A percentile compares a stretch with the other conserved stretches of the same genome.
Conservation (phyloP, 2,329 filamentous ascomycete species). For the Sclerotinia glacialis region DNA sequence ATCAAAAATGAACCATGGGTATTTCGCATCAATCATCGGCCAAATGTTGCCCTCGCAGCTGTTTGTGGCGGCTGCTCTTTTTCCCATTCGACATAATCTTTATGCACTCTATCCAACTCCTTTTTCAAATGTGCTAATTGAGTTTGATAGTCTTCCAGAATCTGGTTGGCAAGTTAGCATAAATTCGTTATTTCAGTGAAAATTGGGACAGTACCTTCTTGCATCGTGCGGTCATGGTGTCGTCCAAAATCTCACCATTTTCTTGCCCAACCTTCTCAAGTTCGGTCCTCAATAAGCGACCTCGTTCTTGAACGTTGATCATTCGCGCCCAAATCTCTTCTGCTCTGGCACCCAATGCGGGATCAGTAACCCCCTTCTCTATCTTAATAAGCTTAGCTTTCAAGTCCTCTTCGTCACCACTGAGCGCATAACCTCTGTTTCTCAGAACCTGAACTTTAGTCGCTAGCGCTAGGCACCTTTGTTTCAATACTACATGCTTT, state of each 20-base stretch:
- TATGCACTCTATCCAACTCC: slow-evolving; percentile 52
- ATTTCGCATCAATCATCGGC: slow-evolving; percentile 22
- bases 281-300: slow-evolving; percentile 69
- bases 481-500: slow-evolving; percentile 69
- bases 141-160: slow-evolving; percentile 77
- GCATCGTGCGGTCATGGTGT: slow-evolving; percentile 67
- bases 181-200: background rate
- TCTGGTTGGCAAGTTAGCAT: slow-evolving; percentile 47
- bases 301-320: slow-evolving; percentile 70
- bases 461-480: slow-evolving; percentile 70
- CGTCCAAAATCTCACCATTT: slow-evolving; percentile 58
- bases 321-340: slow-evolving; percentile 85
- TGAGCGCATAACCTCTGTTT: slow-evolving; percentile 77
- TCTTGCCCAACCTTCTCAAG: slow-evolving; percentile 63
- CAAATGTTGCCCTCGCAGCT: slow-evolving; percentile 13
- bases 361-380: slow-evolving; percentile 70
- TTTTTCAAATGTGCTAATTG: slow-evolving; percentile 74
- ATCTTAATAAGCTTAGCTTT: slow-evolving; percentile 67
- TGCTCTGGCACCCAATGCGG: slow-evolving; percentile 69
- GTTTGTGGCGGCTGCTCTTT: slow-evolving; percentile 37
- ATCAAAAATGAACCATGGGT: slow-evolving; percentile 21
- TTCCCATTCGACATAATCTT: slow-evolving; percentile 54
- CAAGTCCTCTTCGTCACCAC: slow-evolving; percentile 74
- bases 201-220: slow-evolving; percentile 60
- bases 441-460: slow-evolving; percentile 77